Evolutionary conservation across 176 grass and related monocot genomes (phyloP), one percentile per base, ranked within the genome.

Genomic region (Avena eriantha): DNA sequence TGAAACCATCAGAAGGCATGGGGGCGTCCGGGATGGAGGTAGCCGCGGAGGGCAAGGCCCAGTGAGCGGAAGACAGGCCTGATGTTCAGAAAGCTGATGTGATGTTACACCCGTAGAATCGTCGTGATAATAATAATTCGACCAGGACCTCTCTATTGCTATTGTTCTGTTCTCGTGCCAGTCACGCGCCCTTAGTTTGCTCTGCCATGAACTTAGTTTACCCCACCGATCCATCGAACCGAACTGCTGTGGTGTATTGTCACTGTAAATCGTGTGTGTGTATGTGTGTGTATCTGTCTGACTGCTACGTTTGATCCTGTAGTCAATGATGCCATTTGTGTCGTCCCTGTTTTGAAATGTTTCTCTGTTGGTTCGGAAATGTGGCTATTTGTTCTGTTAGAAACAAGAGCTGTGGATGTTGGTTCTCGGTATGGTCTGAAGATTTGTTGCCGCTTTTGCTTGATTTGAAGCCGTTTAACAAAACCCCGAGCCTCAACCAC

Each of bases 1-100:
- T 65, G 19, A 98, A 98, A 85, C 80, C 91, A 21, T 90, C 75
- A 0, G 90, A 95, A 33, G 86, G 89, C 83, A 91, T 89, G 69
- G 92, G 93, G 49, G 86, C 89, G 15, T 41, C 72, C 3, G 86
- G 56, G 56, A 85, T 88, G 59, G 86, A 88, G 39, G 18, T 77
- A 68, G 22, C 77, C 14, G 80, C 68, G 0, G 90, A 89, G 50
- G 86, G 79, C 68, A 94, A 91, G 87, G 71, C 81, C 34, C 88
- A 94, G 82, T 89, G 82, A 73, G 75, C 63, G 39, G 74, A 88
- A 68, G 18, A 64, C 26, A 65, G 66, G 72, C 71, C 86, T 82
- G 90, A 91, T 53, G 17, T 81, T 53, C 76, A 41, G 61, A 77
- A 26, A 74, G 29, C 17, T 78, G 61, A 60, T 60, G 55, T 78